Percentiles rank a stretch among this genome's conserved stretches.
phyloP scores from a whole-genome alignment of 352 stramenopile species.

The Aphanomyces euteiches region DNA sequence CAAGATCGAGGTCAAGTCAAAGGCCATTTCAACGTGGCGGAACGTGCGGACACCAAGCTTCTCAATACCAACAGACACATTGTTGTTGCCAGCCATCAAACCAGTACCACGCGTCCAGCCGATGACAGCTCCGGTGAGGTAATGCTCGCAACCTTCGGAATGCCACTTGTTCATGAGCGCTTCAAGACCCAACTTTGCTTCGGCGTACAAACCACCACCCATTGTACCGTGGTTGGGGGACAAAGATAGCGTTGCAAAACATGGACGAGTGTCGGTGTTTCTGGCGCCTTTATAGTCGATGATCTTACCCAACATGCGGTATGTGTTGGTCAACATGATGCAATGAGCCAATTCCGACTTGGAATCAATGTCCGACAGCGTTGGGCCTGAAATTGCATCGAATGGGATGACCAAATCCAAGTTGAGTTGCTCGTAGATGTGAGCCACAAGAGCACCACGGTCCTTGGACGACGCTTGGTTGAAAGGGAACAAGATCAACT shows the following conservation, averaged over 20 bases:
- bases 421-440: slow-evolving; percentile 80
- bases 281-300: slow-evolving; percentile 62
- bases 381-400: slow-evolving; percentile 69
- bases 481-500: slow-evolving; percentile 73
- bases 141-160: slow-evolving; percentile 76
- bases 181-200: slow-evolving; percentile 83
- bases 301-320: slow-evolving; percentile 74
- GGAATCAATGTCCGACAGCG: slow-evolving; percentile 68
- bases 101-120: slow-evolving; percentile 81
- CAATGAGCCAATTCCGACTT: slow-evolving; percentile 74
- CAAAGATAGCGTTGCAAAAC: slow-evolving; percentile 66
- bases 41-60: slow-evolving; percentile 77
- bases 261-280: slow-evolving; percentile 62
- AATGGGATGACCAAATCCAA: slow-evolving; percentile 83
- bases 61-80: slow-evolving; percentile 77
- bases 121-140: slow-evolving; percentile 79
- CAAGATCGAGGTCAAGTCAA: slow-evolving; percentile 77
- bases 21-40: slow-evolving; percentile 78
- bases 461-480: slow-evolving; percentile 80
- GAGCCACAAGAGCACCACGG: slow-evolving; percentile 54
- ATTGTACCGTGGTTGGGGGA: slow-evolving; percentile 84
- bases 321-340: slow-evolving; percentile 83
- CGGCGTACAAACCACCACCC: slow-evolving; percentile 76
- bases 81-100: slow-evolving; percentile 87
- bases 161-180: slow-evolving; percentile 83